These are phyloP conservation scores for Seiridium cupressi DNA, from an alignment of 2,329 filamentous ascomycete species.

Conservation along the genomic window DNA sequence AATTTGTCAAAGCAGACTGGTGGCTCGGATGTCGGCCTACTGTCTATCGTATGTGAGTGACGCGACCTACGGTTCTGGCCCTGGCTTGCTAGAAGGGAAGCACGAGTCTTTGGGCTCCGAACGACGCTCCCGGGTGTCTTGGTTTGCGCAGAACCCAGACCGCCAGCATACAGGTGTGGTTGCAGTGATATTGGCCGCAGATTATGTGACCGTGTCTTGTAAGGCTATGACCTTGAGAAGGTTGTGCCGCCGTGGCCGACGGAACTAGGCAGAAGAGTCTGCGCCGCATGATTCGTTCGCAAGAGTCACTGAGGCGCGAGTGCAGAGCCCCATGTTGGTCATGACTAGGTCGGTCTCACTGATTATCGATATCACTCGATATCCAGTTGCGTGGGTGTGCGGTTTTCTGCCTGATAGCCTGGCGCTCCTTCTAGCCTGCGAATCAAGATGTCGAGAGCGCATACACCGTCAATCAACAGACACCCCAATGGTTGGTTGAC, in stretches of 20 bases:
- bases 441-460: neutral
- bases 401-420: neutral
- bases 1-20: neutral
- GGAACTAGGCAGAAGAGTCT: neutral
- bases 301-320: neutral
- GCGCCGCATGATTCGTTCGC: conserved; percentile 1
- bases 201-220: neutral
- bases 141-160: neutral
- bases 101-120: too few relatives aligned
- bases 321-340: neutral
- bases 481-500: neutral
- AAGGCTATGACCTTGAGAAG: neutral
- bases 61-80: too few relatives aligned
- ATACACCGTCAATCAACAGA: neutral
- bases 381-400: neutral
- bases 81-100: too few relatives aligned
- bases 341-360: neutral
- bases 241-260: neutral
- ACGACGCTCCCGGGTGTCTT: neutral
- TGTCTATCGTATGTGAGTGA: too few relatives aligned
- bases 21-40: too few relatives aligned
- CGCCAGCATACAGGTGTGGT: neutral
- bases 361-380: neutral
- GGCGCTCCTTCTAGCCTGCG: neutral
- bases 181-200: conserved; percentile 2